Evolutionary conservation across 2,329 filamentous ascomycete genomes (phyloP), one percentile per base, ranked within the genome.

Genomic region (Incumbomyces delicatus): DNA sequence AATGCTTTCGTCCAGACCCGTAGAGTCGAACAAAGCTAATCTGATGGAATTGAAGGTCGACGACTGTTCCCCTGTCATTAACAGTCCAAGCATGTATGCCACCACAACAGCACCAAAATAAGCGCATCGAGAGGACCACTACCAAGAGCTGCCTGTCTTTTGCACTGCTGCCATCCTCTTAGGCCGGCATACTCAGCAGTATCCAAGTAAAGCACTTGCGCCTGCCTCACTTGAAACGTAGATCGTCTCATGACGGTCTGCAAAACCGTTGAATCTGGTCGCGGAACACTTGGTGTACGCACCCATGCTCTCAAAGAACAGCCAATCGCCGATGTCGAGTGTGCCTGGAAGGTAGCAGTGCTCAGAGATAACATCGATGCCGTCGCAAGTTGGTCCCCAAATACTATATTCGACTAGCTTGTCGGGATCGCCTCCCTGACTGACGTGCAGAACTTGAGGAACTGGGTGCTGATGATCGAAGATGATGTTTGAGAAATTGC

Each of bases 401-500:
- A 98, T 85, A 17, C 88, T 95, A 70, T 98, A 96, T 63, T 94
- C 84, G 53, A 82, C 76, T 71, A 58, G 69, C 60, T 54, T 69
- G 47, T 52, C 73, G 69, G 66, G 81, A 69, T 63, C 81, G 82
- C 60, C 80, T 62, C 52, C 77, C 75, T 50, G 72, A 69, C 52
- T 74, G n/a, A 10, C 16, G 66, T 50, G 75, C 46, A 98, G 74
- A 49, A 96, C 77, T 67, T 85, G 86, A 47, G 90, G 87, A 38
- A 85, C 69, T 1, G 92, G 92, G 60, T 94, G 78, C 74, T 98
- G 92, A 68, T 96, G 92, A 62, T 96, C 92, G 65, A 95, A 98
- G 74, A 96, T 95, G 75, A 96, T 96, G 78, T 88, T 94, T 56
- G 87, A 94, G 63, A 98, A 96, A 72, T 96, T 96, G 60, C 92